Base-by-base conservation (phyloP, 2,329 filamentous ascomycete genomes). In the Ceratocystis diversiconidia region DNA sequence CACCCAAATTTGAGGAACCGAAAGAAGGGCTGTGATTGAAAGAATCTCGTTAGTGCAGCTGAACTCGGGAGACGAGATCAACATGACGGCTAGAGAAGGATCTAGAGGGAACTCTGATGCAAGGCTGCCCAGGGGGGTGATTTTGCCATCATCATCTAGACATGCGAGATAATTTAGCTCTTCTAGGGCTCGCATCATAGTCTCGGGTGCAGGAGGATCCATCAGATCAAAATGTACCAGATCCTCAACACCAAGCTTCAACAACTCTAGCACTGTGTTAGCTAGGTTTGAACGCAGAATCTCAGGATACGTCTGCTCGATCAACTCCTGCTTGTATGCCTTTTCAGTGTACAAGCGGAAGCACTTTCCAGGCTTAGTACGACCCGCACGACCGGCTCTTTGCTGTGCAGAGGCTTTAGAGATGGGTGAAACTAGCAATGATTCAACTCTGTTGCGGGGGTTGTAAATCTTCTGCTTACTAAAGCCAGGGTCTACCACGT, bases 391-490 rank as follows among this genome's bases (percentile, higher is more conserved):
- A 88, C 95, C 95, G 69, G 95, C 95, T 75, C 95, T 84, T 77
- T 99, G 94, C 74, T 96, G 90, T 8, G 95, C 94, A 0, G 94
- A 97, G 28, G 94, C 94, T 75, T 96, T 97, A 67, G 92, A 97
- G 70, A 99, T 97, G 25, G 94, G 92, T 2, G 94, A 96, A 4
- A 99, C 92, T n/a, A 99, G 81, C 6, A 99, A 82, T 0, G 94
- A 97, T 77, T 99, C 94, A 69, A 99, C 92, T 75, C 94, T 86
- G 71, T 96, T 95, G 68, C 94, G 86, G 25, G 94, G 92, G 75
- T 99, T 97, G 80, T 97, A 99, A 69, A 97, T 94, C 77, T 97
- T 99, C 73, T 99, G 94, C 79, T 99, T 99, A 78, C 91, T 96
- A 79, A 99, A 99, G 44, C 94, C 94, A 1, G 94, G 92, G 72